Conservation (phyloP, 352 stramenopile genomes). For the Lagenidium giganteum region DNA sequence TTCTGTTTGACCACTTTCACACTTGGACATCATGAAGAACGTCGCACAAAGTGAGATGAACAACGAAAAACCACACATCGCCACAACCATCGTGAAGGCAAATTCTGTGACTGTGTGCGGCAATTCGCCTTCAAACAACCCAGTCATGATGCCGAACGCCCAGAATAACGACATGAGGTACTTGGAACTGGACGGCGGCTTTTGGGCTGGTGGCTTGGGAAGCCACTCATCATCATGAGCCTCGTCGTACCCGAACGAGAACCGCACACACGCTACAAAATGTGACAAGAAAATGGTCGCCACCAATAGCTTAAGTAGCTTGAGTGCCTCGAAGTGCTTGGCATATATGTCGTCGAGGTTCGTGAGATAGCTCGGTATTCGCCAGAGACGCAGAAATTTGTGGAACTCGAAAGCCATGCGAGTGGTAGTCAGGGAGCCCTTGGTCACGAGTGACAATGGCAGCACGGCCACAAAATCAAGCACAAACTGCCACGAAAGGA, state of each 20-base stretch:
- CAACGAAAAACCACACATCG: conserved; percentile 39
- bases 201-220: conserved; percentile 4
- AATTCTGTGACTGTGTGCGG: conserved; percentile 33
- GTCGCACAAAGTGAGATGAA: conserved; percentile 60
- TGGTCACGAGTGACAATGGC: conserved; percentile 23
- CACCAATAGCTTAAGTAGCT: conserved; percentile 42
- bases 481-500: conserved; percentile 41
- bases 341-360: conserved; percentile 53
- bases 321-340: conserved; percentile 45
- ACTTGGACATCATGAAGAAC: conserved; percentile 69
- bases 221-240: conserved; percentile 34
- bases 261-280: conserved; percentile 40
- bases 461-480: conserved; percentile 37
- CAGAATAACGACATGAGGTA: conserved; percentile 57
- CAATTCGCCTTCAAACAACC: conserved; percentile 44
- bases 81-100: conserved; percentile 49
- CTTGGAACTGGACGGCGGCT: conserved; percentile 7
- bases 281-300: conserved; percentile 35
- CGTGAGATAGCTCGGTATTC: conserved; percentile 30
- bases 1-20: conserved; percentile 39
- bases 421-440: conserved; percentile 7
- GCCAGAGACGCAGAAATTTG: conserved; percentile 30
- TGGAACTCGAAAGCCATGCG: conserved; percentile 31
- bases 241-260: conserved; percentile 39
- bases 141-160: conserved; percentile 42